These are phyloP conservation scores for Ganoderma sinense DNA, from an alignment of 1,284 basidiomycete genomes.

Conservation along the genomic window DNA sequence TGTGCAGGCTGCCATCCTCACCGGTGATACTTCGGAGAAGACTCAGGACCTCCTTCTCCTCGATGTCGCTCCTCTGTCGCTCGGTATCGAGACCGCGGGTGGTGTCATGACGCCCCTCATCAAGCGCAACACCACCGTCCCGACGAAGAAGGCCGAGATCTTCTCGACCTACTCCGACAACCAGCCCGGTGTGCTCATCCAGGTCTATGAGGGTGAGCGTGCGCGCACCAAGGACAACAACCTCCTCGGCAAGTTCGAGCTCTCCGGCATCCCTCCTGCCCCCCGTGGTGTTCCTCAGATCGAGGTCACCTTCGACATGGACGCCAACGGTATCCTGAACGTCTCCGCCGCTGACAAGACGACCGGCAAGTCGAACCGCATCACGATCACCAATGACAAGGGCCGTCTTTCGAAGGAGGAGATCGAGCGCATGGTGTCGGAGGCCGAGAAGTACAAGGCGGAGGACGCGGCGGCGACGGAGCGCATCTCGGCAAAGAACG, in stretches of 20 bases:
- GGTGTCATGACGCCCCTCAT: slow-evolving; percentile 99
- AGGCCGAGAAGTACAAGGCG: slow-evolving; percentile 93
- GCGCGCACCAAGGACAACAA: slow-evolving; percentile 99
- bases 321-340: slow-evolving; percentile 98
- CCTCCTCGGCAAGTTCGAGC: slow-evolving; percentile 98
- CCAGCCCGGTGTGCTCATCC: slow-evolving; percentile 98
- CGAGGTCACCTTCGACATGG: slow-evolving; percentile 98
- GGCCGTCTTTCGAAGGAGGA: slow-evolving; percentile 98
- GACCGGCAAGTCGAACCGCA: slow-evolving; percentile 95
- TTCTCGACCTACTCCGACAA: slow-evolving; percentile 99
- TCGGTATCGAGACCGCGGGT: slow-evolving; percentile 98
- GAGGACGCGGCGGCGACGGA: slow-evolving; percentile 86
- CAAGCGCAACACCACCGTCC: slow-evolving; percentile 98
- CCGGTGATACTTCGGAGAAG: slow-evolving; percentile 98
- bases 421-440: slow-evolving; percentile 96
- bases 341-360: slow-evolving; percentile 98
- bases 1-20: slow-evolving; percentile 98
- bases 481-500: slow-evolving; percentile 90
- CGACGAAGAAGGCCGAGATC: slow-evolving; percentile 98
- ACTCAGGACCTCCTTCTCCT: slow-evolving; percentile 96
- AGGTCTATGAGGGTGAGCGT: slow-evolving; percentile 99
- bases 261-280: slow-evolving; percentile 96
- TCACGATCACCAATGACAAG: slow-evolving; percentile 99
- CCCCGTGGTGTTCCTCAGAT: slow-evolving; percentile 99
- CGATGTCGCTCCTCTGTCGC: slow-evolving; percentile 95